Conservation (phyloP, 257 asterid genomes). For the Vinca minor region DNA sequence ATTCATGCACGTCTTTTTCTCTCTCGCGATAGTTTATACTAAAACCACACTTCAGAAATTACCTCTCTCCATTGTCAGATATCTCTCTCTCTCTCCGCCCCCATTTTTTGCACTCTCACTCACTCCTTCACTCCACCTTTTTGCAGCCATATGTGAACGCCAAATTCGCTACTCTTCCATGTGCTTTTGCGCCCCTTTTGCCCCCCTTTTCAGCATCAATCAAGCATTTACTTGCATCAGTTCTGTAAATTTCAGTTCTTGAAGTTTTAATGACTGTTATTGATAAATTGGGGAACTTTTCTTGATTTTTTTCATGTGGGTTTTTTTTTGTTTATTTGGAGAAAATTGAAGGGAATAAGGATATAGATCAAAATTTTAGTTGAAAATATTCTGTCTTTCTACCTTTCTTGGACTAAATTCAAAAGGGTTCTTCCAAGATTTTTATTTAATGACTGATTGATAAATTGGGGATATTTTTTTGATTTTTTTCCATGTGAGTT, state of each 20-base stretch:
- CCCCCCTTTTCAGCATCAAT: background rate
- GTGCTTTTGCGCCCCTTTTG: slow-evolving; percentile 39
- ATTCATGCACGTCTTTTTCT: no score
- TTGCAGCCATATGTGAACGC: slow-evolving; percentile 39
- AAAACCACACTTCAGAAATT: no score
- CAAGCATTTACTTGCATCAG: background rate
- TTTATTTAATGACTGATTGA: no score
- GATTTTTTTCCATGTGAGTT: background rate
- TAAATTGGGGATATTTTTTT: no score
- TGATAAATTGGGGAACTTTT: background rate
- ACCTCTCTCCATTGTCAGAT: slow-evolving; percentile 2
- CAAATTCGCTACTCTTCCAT: no score
- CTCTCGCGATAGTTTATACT: no score
- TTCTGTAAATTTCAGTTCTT: background rate
- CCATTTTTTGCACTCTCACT: no score
- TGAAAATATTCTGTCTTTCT: background rate
- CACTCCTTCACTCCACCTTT: slow-evolving; percentile 22
- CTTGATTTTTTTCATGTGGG: background rate
- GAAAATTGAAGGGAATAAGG: background rate
- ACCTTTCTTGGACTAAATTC: slow-evolving; percentile 3
- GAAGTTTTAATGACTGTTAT: background rate
- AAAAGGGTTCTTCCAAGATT: slow-evolving; percentile 2
- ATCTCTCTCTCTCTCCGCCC: no score
- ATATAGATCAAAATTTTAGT: slow-evolving; percentile 11
- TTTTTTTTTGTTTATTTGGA: background rate